Evolutionary conservation across 148 eudicot genomes (phyloP), one percentile per base, ranked within the genome.

Genomic region (Rhododendron mucronatum): DNA sequence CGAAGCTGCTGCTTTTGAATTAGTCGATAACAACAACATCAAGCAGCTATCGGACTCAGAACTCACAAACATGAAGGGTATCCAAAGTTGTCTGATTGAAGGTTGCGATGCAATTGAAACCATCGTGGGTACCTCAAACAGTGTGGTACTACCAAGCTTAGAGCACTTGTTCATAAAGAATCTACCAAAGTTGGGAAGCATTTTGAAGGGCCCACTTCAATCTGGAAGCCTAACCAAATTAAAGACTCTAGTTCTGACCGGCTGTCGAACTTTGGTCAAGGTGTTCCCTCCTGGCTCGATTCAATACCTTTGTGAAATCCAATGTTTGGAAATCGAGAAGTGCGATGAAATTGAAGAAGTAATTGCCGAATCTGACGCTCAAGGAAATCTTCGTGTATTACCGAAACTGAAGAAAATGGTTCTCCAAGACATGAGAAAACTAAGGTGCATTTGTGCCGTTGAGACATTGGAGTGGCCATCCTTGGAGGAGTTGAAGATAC

Each of bases 81-180:
- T 86, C 21, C 59, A 81, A 81, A 65, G 80, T 51, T 86, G 87
- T 81, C 73, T 81, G 3, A 73, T 86, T 47, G 51, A 73, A 37
- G n/a, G 51, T 37, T 86, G 87, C 35, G 30, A 35, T 12, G 30
- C 35, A 20, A 69, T 86, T 28, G 83, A 50, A 41, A 81, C 67
- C 33, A 55, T 86, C 14, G 71, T 86, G 20, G 39, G 26, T 18
- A 63, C 44, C 7, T 2, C 15, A 0, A 18, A 39, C 45, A 16
- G 28, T 20, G n/a, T 33, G n/a, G 1, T 80, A 18, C 35, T 73
- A 12, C 80, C 85, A 7, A 82, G 55, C 5, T 37, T 86, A 45
- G 81, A 82, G 48, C 51, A 78, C 10, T 75, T 86, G 74, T 76
- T 74, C 41, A 11, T 76, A 50, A 74, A 75, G 12, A 39, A 86